Conservation (phyloP, 2,329 filamentous ascomycete species). For the Paecilomyces formosus region DNA sequence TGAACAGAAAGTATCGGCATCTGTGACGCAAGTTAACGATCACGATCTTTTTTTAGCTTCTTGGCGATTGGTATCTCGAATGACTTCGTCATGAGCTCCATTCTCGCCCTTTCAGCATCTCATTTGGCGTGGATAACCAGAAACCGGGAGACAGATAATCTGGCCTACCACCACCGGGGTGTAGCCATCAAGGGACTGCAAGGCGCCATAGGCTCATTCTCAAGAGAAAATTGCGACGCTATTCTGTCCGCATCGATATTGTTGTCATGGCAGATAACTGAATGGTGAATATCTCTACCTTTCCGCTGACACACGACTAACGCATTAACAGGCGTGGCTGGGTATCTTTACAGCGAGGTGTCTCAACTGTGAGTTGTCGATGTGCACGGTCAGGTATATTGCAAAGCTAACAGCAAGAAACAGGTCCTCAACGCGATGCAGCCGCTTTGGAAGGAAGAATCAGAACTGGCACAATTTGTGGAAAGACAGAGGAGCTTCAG, state of each 20-base stretch:
- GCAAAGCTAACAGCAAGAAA: slow-evolving; percentile 2
- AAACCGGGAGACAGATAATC: slow-evolving; percentile 75
- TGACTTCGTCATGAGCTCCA: slow-evolving; percentile 86
- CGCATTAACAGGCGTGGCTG: slow-evolving; percentile 65
- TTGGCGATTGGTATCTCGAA: slow-evolving; percentile 74
- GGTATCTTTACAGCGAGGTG: slow-evolving; percentile 87
- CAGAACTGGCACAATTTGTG: slow-evolving; percentile 47
- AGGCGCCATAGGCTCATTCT: slow-evolving; percentile 78
- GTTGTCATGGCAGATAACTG: slow-evolving; percentile 90
- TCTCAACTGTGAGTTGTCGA: slow-evolving; percentile 63
- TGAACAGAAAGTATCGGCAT: neutral
- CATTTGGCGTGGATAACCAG: slow-evolving; percentile 86
- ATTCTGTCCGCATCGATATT: slow-evolving; percentile 86
- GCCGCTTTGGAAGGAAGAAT: slow-evolving; percentile 75
- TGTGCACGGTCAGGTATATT: neutral
- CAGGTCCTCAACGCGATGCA: slow-evolving; percentile 89
- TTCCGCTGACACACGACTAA: slow-evolving; percentile 23
- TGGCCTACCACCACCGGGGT: slow-evolving; percentile 83
- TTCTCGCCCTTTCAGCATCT: slow-evolving; percentile 89
- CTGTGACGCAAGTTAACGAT: neutral
- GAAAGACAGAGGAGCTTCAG: slow-evolving; percentile 33
- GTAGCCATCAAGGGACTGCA: slow-evolving; percentile 81
- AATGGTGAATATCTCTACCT: slow-evolving; percentile 63
- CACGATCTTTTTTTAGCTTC: slow-evolving; percentile 53
- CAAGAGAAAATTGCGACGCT: slow-evolving; percentile 78